Percentiles rank a stretch among this genome's conserved stretches.
Conservation (phyloP, 768 basidiomycete genomes). For the Tubosaeta sp. region DNA sequence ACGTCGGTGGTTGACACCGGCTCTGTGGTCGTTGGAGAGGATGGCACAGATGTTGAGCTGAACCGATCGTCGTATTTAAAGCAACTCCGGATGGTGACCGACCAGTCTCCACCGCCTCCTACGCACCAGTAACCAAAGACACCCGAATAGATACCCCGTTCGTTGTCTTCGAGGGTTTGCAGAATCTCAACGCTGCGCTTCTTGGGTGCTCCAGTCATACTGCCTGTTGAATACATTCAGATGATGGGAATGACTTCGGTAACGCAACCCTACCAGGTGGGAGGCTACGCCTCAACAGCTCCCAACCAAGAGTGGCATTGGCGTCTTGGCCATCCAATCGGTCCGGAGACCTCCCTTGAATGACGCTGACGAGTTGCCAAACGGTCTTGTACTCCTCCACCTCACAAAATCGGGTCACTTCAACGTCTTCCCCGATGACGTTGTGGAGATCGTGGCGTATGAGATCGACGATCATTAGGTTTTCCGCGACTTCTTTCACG, state of each 20-base stretch:
- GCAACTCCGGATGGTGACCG: constrained; percentile 90
- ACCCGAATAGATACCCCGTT: constrained; percentile 84
- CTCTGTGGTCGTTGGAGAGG: constrained; percentile 5
- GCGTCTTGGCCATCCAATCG: constrained; percentile 34
- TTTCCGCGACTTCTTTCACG: constrained; percentile 91
- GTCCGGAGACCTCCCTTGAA: constrained; percentile 60
- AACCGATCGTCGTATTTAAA: constrained; percentile 58
- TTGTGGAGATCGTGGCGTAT: constrained; percentile 90
- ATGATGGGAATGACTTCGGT: background rate
- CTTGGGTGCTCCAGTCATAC: constrained; percentile 98
- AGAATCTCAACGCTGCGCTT: constrained; percentile 90
- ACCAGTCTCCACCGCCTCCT: constrained; percentile 87
- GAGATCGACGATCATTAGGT: constrained; percentile 97
- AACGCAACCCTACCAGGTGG: constrained; percentile 65
- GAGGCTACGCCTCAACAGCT: constrained; percentile 71
- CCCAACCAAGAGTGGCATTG: constrained; percentile 61
- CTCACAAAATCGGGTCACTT: constrained; percentile 77
- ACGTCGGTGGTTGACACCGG: constrained; percentile 10
- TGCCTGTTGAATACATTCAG: constrained; percentile 46
- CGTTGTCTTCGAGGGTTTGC: constrained; percentile 66
- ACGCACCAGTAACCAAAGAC: constrained; percentile 92
- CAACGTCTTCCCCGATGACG: constrained; percentile 76
- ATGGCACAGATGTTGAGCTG: constrained; percentile 9
- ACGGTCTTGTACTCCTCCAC: constrained; percentile 94
- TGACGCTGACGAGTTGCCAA: constrained; percentile 93